Evolutionary conservation across 352 stramenopile genomes (phyloP).

Genomic region (Pythium rhizo-oryzae): DNA sequence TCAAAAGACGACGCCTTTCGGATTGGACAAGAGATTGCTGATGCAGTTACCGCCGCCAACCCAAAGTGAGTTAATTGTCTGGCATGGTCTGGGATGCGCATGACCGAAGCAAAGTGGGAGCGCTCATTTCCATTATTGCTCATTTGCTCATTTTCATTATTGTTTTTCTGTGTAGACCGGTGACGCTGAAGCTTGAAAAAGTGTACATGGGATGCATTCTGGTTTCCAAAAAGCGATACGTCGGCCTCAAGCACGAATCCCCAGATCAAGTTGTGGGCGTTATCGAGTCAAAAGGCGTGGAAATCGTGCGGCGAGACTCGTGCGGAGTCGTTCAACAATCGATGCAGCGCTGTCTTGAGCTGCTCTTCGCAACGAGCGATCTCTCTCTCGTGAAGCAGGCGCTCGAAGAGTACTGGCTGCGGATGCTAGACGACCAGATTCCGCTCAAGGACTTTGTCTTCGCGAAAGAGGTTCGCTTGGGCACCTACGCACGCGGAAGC

Average conservation of each 20-base stretch:
- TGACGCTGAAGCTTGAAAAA: slow-evolving; percentile 89
- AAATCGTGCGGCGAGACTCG: slow-evolving; percentile 92
- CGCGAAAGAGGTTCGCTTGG: slow-evolving; percentile 84
- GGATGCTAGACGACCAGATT: slow-evolving; percentile 68
- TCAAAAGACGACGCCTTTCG: slow-evolving; percentile 94
- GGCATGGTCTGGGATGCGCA: background rate
- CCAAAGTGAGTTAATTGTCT: slow-evolving; percentile 55
- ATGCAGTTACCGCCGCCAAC: slow-evolving; percentile 82
- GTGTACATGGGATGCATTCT: slow-evolving; percentile 93
- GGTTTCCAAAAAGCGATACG: slow-evolving; percentile 96
- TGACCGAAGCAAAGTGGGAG: no score
- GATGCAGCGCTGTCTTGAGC: slow-evolving; percentile 66
- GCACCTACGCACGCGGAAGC: slow-evolving; percentile 69
- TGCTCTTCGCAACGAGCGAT: slow-evolving; percentile 72
- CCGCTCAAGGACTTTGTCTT: slow-evolving; percentile 84
- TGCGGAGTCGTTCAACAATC: slow-evolving; percentile 86
- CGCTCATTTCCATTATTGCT: background rate
- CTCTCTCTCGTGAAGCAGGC: slow-evolving; percentile 68
- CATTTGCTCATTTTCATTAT: background rate
- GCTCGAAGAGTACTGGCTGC: slow-evolving; percentile 64
- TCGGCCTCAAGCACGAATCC: slow-evolving; percentile 86
- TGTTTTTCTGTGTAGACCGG: slow-evolving; percentile 42
- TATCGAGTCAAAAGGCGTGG: slow-evolving; percentile 93
- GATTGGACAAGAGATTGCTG: slow-evolving; percentile 92
- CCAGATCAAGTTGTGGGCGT: slow-evolving; percentile 45